Conservation (phyloP, 1,139 yeast genomes). For the Candida dubliniensis region DNA sequence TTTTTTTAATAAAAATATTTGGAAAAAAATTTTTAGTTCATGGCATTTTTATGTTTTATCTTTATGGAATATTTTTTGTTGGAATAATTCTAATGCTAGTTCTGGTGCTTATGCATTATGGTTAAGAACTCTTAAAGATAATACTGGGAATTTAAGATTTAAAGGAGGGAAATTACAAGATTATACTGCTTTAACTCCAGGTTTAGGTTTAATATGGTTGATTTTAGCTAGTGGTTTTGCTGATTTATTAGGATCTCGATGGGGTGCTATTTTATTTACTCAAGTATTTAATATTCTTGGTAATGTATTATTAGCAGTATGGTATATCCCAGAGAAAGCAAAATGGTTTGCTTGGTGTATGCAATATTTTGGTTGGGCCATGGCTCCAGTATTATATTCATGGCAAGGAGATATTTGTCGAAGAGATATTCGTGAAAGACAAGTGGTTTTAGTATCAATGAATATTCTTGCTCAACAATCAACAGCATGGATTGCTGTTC, state of each 20-base stretch:
- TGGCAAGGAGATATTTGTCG: constrained; percentile 50
- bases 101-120: constrained; percentile 54
- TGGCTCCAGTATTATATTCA: constrained; percentile 50
- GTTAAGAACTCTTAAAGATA: constrained; percentile 36
- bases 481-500: constrained; percentile 45
- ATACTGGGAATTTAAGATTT: constrained; percentile 27
- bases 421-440: constrained; percentile 43
- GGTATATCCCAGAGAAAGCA: constrained; percentile 46
- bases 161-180: constrained; percentile 38
- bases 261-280: constrained; percentile 57
- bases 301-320: constrained; percentile 43
- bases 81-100: constrained; percentile 55
- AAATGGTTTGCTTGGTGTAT: constrained; percentile 52
- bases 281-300: constrained; percentile 47
- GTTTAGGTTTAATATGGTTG: constrained; percentile 44
- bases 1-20: constrained; percentile 35
- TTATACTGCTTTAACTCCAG: constrained; percentile 45
- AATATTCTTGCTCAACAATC: constrained; percentile 46
- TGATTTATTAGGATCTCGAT: constrained; percentile 52
- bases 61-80: constrained; percentile 59
- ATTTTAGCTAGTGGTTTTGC: constrained; percentile 41
- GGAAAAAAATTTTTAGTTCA: constrained; percentile 51
- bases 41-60: constrained; percentile 57
- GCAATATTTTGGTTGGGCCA: constrained; percentile 51
- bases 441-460: constrained; percentile 45